Evolutionary conservation across 306 rosid species (phyloP).

Genomic region (Gastrolobium bilobum): DNA sequence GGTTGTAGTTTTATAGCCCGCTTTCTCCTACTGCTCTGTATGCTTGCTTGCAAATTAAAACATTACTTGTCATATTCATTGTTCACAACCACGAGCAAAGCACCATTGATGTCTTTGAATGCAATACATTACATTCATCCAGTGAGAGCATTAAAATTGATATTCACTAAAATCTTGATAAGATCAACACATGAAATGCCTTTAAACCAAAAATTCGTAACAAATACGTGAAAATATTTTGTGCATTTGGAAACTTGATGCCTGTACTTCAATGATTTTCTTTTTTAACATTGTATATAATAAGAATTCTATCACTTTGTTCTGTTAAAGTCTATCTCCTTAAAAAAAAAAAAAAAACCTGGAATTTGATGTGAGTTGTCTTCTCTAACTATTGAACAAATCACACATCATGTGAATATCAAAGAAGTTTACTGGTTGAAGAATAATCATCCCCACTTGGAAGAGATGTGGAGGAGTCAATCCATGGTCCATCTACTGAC

Average conservation of each 20-base stretch:
- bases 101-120: too few relatives aligned
- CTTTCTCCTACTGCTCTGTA: too few relatives aligned
- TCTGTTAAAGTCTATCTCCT: neutral
- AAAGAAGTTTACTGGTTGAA: conserved; percentile 50
- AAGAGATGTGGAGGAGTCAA: conserved; percentile 60
- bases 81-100: too few relatives aligned
- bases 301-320: neutral
- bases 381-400: neutral
- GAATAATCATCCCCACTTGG: conserved; percentile 50
- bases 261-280: too few relatives aligned
- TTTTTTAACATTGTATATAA: too few relatives aligned
- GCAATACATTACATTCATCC: too few relatives aligned
- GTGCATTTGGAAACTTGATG: too few relatives aligned
- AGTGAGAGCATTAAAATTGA: neutral
- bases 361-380: neutral
- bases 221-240: neutral
- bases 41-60: too few relatives aligned
- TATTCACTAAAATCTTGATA: neutral
- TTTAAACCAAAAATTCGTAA: neutral
- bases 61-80: too few relatives aligned
- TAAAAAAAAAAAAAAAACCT: neutral
- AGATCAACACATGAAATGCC: neutral
- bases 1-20: too few relatives aligned
- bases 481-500: conserved; percentile 64
- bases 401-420: conserved; percentile 16